phyloP scores from a whole-genome alignment of 2,329 filamentous ascomycete genomes.

The Penicillium griseofulvum region DNA sequence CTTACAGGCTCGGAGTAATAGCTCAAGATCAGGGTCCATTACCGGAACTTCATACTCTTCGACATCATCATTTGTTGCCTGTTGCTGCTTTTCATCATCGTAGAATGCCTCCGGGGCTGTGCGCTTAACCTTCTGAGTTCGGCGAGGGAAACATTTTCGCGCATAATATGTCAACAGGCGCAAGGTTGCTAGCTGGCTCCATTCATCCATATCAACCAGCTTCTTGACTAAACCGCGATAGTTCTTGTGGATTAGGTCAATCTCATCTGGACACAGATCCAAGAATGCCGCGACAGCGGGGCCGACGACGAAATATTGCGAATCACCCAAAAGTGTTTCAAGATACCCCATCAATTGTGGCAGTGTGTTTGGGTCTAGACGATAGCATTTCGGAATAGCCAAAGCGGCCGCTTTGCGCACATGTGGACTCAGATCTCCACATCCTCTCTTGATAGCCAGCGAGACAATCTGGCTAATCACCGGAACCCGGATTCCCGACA shows the following conservation, averaged over 20 bases:
- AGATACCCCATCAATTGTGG: slow-evolving; percentile 85
- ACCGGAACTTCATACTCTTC: slow-evolving; percentile 56
- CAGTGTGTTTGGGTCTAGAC: slow-evolving; percentile 78
- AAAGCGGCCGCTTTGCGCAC: slow-evolving; percentile 90
- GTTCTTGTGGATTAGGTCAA: slow-evolving; percentile 87
- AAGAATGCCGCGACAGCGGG: slow-evolving; percentile 86
- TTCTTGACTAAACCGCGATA: slow-evolving; percentile 84
- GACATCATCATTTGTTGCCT: slow-evolving; percentile 46
- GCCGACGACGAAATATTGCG: slow-evolving; percentile 94
- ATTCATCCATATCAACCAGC: slow-evolving; percentile 98
- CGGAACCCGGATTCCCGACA: slow-evolving; percentile 95
- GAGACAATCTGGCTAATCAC: slow-evolving; percentile 98
- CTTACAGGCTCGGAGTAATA: slow-evolving; percentile 75
- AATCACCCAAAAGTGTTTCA: slow-evolving; percentile 74
- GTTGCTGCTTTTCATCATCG: slow-evolving; percentile 59
- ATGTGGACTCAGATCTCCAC: slow-evolving; percentile 88
- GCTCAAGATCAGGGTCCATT: slow-evolving; percentile 76
- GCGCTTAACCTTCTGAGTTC: slow-evolving; percentile 58
- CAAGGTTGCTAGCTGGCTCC: slow-evolving; percentile 85
- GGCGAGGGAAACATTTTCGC: slow-evolving; percentile 78
- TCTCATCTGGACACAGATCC: slow-evolving; percentile 80
- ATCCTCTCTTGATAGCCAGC: slow-evolving; percentile 89
- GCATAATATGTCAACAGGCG: slow-evolving; percentile 80
- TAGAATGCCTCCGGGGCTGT: slow-evolving; percentile 73
- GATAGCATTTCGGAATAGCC: slow-evolving; percentile 93